A percentile compares a stretch with the other conserved stretches of the same genome.
These are phyloP conservation scores for Endotrypanum monterogeii DNA, from an alignment of 208 protist genomes.

Conservation along the genomic window DNA sequence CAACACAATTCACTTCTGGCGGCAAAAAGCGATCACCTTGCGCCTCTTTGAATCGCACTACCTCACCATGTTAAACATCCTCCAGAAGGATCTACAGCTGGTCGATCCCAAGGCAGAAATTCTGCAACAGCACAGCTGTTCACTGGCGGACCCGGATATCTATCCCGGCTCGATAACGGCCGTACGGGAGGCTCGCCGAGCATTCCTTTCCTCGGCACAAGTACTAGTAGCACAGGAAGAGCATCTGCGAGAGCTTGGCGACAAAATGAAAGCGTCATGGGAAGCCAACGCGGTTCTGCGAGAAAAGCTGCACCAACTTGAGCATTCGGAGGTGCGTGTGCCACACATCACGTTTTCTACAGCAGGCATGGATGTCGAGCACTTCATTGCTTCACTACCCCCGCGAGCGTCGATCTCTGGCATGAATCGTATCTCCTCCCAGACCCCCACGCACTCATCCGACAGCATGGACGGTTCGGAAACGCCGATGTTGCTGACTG, in stretches of 20 bases:
- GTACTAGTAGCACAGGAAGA: constrained; percentile 16
- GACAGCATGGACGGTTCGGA: constrained; percentile 10
- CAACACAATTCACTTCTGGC: constrained; percentile 38
- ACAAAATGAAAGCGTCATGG: constrained; percentile 29
- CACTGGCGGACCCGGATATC: neutral
- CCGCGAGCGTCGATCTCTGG: constrained; percentile 17
- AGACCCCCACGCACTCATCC: constrained; percentile 11
- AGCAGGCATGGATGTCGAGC: constrained; percentile 27
- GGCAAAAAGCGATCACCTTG: constrained; percentile 20
- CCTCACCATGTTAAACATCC: constrained; percentile 1
- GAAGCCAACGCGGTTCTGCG: constrained; percentile 20
- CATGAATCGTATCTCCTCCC: neutral
- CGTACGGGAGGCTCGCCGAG: constrained; percentile 4
- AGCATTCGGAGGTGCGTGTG: constrained; percentile 18
- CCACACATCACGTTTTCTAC: constrained; percentile 23
- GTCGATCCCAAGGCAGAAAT: constrained; percentile 1
- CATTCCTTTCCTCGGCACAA: constrained; percentile 9
- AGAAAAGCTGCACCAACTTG: constrained; percentile 22
- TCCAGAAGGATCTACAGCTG: constrained; percentile 12
- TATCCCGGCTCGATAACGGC: neutral
- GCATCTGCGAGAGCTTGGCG: constrained; percentile 16
- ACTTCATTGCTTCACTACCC: constrained; percentile 36
- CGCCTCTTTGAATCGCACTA: constrained; percentile 28
- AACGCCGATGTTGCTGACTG: constrained; percentile 23
- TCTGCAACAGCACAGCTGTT: neutral